Conservation (phyloP, 2,329 filamentous ascomycete species). For the Epicoccum sorghinum region DNA sequence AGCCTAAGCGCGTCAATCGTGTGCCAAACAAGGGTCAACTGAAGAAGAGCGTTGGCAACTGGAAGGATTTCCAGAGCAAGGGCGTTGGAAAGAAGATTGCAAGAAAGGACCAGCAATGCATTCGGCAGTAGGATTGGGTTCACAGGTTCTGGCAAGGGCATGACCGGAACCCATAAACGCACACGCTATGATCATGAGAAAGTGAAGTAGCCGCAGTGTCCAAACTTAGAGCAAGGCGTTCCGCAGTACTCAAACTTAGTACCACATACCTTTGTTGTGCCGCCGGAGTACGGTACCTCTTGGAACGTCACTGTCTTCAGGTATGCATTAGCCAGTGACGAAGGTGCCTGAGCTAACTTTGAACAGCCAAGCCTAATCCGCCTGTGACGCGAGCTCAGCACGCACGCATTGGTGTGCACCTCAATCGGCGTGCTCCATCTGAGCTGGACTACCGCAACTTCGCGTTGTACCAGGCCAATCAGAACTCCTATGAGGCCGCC, state of each 20-base stretch:
- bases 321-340: constrained; percentile 2
- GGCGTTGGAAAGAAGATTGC: constrained; percentile 65
- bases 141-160: constrained; percentile 90
- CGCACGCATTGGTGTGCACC: constrained; percentile 10
- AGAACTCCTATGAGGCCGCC: constrained; percentile 32
- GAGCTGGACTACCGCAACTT: constrained; percentile 28
- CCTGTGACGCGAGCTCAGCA: constrained; percentile 7
- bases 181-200: constrained; percentile 77
- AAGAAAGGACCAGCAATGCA: constrained; percentile 87
- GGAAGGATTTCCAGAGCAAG: constrained; percentile 90
- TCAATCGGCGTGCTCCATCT: constrained; percentile 23
- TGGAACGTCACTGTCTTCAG: constrained; percentile 7
- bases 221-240: no score
- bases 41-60: constrained; percentile 88
- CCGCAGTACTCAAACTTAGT: no score
- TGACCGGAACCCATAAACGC: constrained; percentile 88
- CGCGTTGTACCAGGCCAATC: constrained; percentile 32
- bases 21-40: constrained; percentile 91
- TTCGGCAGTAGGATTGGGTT: constrained; percentile 92
- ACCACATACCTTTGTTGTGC: no score
- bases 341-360: not conserved
- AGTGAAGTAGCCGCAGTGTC: not conserved
- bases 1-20: constrained; percentile 71
- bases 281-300: not conserved
- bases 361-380: not conserved